Conservation (phyloP, 2,329 filamentous ascomycete species). For the Penicillium sp. region DNA sequence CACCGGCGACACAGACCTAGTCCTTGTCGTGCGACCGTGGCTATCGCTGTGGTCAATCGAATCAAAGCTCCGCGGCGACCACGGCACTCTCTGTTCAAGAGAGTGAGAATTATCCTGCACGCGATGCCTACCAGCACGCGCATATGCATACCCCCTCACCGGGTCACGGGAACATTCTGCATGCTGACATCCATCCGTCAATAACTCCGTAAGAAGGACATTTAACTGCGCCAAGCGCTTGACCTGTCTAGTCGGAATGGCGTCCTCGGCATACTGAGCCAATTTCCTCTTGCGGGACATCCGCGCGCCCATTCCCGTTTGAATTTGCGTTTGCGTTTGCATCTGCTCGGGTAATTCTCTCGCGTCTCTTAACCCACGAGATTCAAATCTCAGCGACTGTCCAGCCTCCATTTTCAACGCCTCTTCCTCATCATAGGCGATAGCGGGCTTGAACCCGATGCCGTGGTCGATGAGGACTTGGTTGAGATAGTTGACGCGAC, state of each 20-base stretch:
- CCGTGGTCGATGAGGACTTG: conserved; percentile 62
- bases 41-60: conserved; percentile 1
- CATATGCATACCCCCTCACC: too few relatives aligned
- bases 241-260: not conserved
- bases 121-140: not conserved
- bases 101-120: not conserved
- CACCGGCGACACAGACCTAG: not conserved
- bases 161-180: not conserved
- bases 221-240: conserved; percentile 7
- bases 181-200: conserved; percentile 2
- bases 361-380: not conserved
- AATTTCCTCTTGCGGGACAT: conserved; percentile 2
- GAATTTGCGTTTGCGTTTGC: not conserved
- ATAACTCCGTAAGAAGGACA: conserved; percentile 2
- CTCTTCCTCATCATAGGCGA: conserved; percentile 55
- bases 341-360: not conserved
- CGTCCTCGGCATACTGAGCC: not conserved
- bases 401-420: not conserved
- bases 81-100: not conserved
- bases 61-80: conserved; percentile 7
- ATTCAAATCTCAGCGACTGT: not conserved
- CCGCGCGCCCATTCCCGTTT: too few relatives aligned
- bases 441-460: conserved; percentile 64
- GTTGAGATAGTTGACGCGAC: conserved; percentile 72
- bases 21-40: not conserved